These are phyloP conservation scores for Colletotrichum truncatum DNA, from an alignment of 2,329 filamentous ascomycete genomes.

Conservation along the genomic window DNA sequence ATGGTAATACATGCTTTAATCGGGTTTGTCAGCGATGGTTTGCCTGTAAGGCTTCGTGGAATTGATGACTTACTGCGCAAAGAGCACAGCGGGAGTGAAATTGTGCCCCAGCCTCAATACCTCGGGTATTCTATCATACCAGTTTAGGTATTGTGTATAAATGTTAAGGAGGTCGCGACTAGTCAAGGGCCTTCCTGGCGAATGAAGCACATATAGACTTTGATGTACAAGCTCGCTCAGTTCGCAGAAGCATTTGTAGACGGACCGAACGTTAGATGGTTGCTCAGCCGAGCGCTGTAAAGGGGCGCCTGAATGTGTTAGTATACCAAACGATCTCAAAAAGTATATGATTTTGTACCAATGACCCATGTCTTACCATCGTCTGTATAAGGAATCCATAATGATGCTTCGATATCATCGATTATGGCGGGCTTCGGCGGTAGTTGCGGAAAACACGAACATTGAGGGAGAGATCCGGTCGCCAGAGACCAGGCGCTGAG, in stretches of 20 bases:
- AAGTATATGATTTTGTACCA: constrained; percentile 3
- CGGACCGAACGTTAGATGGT: constrained; percentile 73
- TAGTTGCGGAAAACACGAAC: constrained; percentile 64
- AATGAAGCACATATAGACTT: constrained; percentile 76
- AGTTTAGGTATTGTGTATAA: constrained; percentile 75
- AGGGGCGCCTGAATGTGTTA: constrained; percentile 52
- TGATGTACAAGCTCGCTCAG: constrained; percentile 79
- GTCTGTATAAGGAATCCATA: constrained; percentile 68
- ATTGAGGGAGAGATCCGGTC: constrained; percentile 69
- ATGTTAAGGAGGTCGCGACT: constrained; percentile 69
- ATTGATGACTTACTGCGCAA: constrained; percentile 71
- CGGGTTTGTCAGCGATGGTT: background rate
- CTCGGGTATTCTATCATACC: constrained; percentile 75
- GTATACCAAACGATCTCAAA: background rate
- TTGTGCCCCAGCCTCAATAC: constrained; percentile 72
- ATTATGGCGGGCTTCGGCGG: constrained; percentile 70
- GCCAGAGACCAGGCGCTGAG: constrained; percentile 71
- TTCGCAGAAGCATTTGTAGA: constrained; percentile 75
- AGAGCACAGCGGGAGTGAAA: constrained; percentile 77
- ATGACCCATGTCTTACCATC: constrained; percentile 54
- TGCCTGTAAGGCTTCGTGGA: background rate
- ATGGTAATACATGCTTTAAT: constrained; percentile 73
- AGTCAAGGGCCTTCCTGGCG: constrained; percentile 72
- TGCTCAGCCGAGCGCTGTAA: constrained; percentile 66
- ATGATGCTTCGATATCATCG: constrained; percentile 65